Percentiles rank a stretch among this genome's conserved stretches.
Conservation (phyloP, 1,284 basidiomycete species). For the Malassezia sympodialis region DNA sequence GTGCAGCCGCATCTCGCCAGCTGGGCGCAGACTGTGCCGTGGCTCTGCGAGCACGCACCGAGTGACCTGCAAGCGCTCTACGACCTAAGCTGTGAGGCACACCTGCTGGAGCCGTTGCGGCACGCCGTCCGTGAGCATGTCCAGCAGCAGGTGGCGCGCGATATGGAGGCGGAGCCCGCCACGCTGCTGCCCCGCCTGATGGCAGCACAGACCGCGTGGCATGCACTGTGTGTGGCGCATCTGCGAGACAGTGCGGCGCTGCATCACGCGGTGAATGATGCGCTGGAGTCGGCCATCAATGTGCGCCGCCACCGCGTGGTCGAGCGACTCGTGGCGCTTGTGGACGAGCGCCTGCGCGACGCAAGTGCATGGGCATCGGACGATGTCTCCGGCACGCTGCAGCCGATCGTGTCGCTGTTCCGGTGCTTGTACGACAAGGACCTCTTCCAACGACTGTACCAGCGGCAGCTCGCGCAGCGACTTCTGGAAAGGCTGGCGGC, state of each 20-base stretch:
- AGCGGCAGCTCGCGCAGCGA: slow-evolving; percentile 75
- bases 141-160: background rate
- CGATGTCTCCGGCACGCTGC: slow-evolving; percentile 37
- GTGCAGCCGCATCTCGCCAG: slow-evolving; percentile 23
- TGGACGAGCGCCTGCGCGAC: slow-evolving; percentile 21
- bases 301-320: slow-evolving; percentile 21
- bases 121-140: slow-evolving; percentile 6
- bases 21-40: slow-evolving; percentile 23
- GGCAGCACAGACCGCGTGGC: background rate
- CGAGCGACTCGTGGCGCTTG: slow-evolving; percentile 32
- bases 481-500: slow-evolving; percentile 76
- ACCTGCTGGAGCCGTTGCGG: background rate
- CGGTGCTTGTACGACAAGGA: slow-evolving; percentile 60
- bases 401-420: slow-evolving; percentile 62
- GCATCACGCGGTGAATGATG: background rate
- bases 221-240: background rate
- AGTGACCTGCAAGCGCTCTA: background rate
- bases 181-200: background rate
- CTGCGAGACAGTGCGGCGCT: background rate
- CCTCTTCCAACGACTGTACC: slow-evolving; percentile 71
- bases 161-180: background rate
- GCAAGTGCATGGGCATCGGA: slow-evolving; percentile 16
- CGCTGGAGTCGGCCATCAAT: background rate
- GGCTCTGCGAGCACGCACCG: slow-evolving; percentile 5
- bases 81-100: background rate